Evolutionary conservation across 2,329 filamentous ascomycete species (phyloP).

Genomic region (Alternaria postmessia): DNA sequence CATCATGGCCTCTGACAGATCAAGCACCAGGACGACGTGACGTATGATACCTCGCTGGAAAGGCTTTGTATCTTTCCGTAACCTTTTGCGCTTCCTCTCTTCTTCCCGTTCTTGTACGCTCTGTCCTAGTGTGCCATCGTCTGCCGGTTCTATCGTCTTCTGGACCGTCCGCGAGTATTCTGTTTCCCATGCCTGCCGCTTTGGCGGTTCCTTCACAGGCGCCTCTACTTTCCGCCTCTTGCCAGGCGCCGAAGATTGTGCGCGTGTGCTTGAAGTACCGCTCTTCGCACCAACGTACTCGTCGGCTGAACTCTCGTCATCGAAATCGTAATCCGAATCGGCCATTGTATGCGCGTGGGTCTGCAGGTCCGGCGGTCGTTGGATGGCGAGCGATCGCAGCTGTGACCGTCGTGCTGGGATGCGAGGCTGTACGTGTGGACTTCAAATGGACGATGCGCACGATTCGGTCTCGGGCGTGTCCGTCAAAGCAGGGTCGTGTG

Average conservation of each 20-base stretch:
- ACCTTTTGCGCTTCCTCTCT: slow-evolving; percentile 79
- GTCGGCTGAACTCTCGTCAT: slow-evolving; percentile 70
- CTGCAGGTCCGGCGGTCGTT: not conserved
- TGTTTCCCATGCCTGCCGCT: slow-evolving; percentile 59
- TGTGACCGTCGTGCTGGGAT: not conserved
- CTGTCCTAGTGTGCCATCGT: slow-evolving; percentile 77
- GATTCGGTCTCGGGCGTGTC: not conserved
- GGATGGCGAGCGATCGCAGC: not conserved
- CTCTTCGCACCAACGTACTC: slow-evolving; percentile 61
- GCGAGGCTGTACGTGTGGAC: not conserved
- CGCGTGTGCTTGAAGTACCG: slow-evolving; percentile 34
- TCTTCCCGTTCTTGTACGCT: slow-evolving; percentile 78
- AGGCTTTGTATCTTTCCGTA: slow-evolving; percentile 92
- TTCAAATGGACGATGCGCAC: not conserved
- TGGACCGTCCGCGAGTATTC: slow-evolving; percentile 59
- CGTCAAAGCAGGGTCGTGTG: slow-evolving; percentile 3
- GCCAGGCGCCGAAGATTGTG: slow-evolving; percentile 27
- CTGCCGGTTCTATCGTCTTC: slow-evolving; percentile 64
- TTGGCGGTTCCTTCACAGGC: slow-evolving; percentile 41
- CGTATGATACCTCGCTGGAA: slow-evolving; percentile 96
- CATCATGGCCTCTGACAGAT: slow-evolving; percentile 91
- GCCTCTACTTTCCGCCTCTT: slow-evolving; percentile 31
- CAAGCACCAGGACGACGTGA: slow-evolving; percentile 89
- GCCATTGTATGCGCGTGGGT: slow-evolving; percentile 61
- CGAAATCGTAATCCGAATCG: slow-evolving; percentile 76